Conservation (phyloP, 441 rosid genomes). For the Euphorbia schlechtendalii region DNA sequence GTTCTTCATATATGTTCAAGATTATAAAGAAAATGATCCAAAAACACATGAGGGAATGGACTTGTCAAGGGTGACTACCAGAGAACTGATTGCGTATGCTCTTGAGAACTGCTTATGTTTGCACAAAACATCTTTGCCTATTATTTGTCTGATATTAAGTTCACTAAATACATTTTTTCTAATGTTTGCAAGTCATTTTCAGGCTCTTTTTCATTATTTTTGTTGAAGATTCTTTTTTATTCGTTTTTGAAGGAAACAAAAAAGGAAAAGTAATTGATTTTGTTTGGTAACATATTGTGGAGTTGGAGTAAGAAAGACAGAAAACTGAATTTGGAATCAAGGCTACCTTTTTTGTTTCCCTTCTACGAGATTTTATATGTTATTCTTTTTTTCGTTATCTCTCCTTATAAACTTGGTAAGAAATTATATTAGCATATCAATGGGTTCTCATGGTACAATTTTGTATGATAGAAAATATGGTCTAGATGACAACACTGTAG, state of each 20-base stretch:
- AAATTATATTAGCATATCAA: background rate
- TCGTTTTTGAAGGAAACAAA: background rate
- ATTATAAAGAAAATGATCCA: constrained; percentile 66
- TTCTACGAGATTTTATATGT: background rate
- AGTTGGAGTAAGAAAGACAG: background rate
- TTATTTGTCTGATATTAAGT: background rate
- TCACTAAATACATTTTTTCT: background rate
- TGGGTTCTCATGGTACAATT: constrained; percentile 10
- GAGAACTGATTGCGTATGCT: constrained; percentile 67
- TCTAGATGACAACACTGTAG: constrained; percentile 82
- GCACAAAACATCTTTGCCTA: background rate
- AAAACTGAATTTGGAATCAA: background rate
- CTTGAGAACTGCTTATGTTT: constrained; percentile 11
- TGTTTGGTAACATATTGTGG: background rate
- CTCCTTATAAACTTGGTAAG: background rate
- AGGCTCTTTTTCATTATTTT: background rate
- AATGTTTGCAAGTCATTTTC: background rate
- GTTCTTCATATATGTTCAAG: constrained; percentile 76
- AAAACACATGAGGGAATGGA: constrained; percentile 90
- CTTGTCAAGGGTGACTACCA: constrained; percentile 72
- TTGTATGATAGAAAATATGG: constrained; percentile 64
- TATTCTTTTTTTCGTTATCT: background rate
- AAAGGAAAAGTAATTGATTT: background rate
- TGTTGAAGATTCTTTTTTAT: too few species aligned
- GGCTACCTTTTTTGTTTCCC: background rate